Base-by-base conservation (phyloP, 805 yeast species). In the Blastobotrys peoriensis region DNA sequence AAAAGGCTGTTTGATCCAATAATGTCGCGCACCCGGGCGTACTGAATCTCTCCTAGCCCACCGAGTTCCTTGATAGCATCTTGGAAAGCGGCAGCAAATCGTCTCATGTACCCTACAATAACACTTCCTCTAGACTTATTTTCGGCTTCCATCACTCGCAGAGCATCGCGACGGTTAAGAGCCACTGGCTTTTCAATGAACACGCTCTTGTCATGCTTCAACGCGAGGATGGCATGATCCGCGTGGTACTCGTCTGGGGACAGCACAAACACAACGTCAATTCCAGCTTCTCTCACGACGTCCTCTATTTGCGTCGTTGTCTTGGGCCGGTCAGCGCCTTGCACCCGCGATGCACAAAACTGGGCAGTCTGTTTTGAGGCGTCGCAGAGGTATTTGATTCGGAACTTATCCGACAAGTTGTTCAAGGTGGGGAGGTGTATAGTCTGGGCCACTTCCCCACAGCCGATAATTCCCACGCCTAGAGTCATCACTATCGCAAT, bases 401-500 rank as follows among this genome's bases (percentile, higher is more conserved):
- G 27, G 36, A 30, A 40, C 38, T 18, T 9, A 16, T 40, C 23
- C 9, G n/a, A 8, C 21, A 40, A 20, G 39, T 30, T 30, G 40
- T 8, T 9, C 15, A 40, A 23, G 10, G 16, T 28, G 9, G 43
- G 43, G 17, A 40, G 28, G 25, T 40, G 43, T n/a, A 40, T 30
- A 4, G 33, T 39, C 16, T 40, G 43, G 22, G 38, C 38, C 10
- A 40, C 43, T 30, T 40, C 43, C 5, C 43, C 43, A 16, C 43
- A 40, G 36, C 43, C 43, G 8, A 40, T 28, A 9, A 40, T 40
- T 9, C 43, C 43, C 5, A 40, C 43, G n/a, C n/a, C n/a, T n/a
- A n/a, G n/a, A n/a, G n/a, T n/a, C n/a, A n/a, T n/a, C n/a, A n/a
- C n/a, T n/a, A n/a, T n/a, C n/a, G n/a, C n/a, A n/a, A n/a, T n/a